Evolutionary conservation across 768 basidiomycete genomes (phyloP), one percentile per base, ranked within the genome.

Genomic region (Obba rivulosa): DNA sequence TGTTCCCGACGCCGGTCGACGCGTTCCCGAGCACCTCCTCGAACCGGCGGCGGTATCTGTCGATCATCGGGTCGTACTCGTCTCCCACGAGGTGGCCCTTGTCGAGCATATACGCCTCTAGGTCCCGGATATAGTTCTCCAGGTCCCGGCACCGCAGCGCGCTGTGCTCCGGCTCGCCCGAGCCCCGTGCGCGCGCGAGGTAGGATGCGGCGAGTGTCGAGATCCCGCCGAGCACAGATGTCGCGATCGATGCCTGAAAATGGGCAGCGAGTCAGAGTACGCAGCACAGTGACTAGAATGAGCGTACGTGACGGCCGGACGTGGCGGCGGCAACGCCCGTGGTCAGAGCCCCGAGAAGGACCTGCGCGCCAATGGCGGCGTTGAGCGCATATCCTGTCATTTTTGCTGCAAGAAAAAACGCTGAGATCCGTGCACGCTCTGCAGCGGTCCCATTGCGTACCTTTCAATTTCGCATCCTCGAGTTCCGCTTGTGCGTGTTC

Each of bases 171-270:
- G 87, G 87, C 55, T 88, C 86, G 34, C 77, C 77, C 0, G 83
- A 80, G 10, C 85, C 83, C 22, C 85, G 78, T 21, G 77, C 73
- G 11, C 81, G 78, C 3, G 86, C 87, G 21, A 89, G 71, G 62
- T 83, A 88, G 2, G 85, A 82, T 16, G 86, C 85, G 13, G 82
- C 74, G 17, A 87, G 18, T 0, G 86, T 89, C 3, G 85, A 64
- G 10, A 83, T 48, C n/a, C 80, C 85, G 25, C 87, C 76, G 31
- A 77, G 64, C 25, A 74, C 38, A 3, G 74, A 57, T 16, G 69
- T 70, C 14, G 65, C 62, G 22, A 76, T 51, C 18, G 69, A 68
- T 0, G 66, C 63, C 70, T 73, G 49, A 58, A 57, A 3, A 71
- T 50, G 11, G 21, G 9, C 20, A 21, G 23, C 14, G 45, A 10